Percentiles rank a stretch among this genome's conserved stretches.
Evolutionary conservation across 1,284 basidiomycete genomes (phyloP).

Genomic region (Trametes hirsuta): DNA sequence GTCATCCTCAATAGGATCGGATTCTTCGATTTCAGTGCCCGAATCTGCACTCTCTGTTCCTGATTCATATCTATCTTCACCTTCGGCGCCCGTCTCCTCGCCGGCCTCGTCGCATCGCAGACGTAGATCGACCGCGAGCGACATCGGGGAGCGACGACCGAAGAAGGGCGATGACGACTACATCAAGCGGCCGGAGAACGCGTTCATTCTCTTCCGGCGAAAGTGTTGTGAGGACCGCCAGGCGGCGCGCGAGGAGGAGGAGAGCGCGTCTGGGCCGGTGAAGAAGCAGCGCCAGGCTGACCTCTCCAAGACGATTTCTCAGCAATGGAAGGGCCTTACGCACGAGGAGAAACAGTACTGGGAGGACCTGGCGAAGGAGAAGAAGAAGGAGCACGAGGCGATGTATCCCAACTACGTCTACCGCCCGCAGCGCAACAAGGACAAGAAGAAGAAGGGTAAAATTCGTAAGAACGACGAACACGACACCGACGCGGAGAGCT

Average conservation of each 20-base stretch:
- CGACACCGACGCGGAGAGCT: conserved; percentile 51
- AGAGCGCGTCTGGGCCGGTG: conserved; percentile 38
- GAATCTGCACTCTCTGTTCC: conserved; percentile 6
- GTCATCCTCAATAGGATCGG: conserved; percentile 53
- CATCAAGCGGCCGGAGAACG: conserved; percentile 80
- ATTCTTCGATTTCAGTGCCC: conserved; percentile 36
- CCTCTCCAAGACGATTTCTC: conserved; percentile 77
- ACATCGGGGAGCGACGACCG: conserved; percentile 68
- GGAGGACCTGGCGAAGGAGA: conserved; percentile 62
- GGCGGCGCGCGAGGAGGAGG: conserved; percentile 44
- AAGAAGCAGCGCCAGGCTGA: conserved; percentile 61
- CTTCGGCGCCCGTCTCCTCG: conserved; percentile 37
- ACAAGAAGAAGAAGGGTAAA: conserved; percentile 54
- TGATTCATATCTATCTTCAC: conserved; percentile 35
- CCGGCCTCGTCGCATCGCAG: conserved; percentile 52
- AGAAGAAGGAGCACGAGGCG: conserved; percentile 61
- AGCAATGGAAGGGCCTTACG: conserved; percentile 70
- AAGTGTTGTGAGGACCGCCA: conserved; percentile 75
- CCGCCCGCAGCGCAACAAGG: conserved; percentile 68
- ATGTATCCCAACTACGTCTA: conserved; percentile 78
- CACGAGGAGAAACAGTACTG: conserved; percentile 65
- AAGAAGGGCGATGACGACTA: conserved; percentile 81
- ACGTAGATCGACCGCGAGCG: conserved; percentile 61
- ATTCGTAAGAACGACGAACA: conserved; percentile 46
- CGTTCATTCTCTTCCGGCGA: conserved; percentile 79